These are phyloP conservation scores for Syncephalastrum contaminatum DNA, from an alignment of 371 early-diverging fungal species.

Conservation along the genomic window DNA sequence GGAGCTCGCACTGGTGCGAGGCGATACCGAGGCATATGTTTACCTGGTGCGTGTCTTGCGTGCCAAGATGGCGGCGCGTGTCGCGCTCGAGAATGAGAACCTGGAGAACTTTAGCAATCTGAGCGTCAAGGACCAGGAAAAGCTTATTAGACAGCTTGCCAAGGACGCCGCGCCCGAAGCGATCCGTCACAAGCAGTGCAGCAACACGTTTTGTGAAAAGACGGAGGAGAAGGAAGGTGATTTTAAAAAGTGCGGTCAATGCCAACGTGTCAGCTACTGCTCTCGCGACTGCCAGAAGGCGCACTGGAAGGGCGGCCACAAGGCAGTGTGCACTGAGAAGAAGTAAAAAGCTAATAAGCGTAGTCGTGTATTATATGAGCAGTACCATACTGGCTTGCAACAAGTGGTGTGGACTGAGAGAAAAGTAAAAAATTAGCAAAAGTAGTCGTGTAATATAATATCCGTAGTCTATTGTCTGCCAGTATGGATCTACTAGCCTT, in stretches of 20 bases:
- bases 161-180: conserved; percentile 43
- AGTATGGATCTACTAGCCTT: background rate
- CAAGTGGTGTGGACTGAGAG: too few species aligned
- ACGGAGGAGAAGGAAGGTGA: conserved; percentile 50
- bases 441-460: background rate
- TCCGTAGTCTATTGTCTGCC: background rate
- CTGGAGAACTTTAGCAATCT: conserved; percentile 39
- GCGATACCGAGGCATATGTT: conserved; percentile 49
- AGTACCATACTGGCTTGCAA: background rate
- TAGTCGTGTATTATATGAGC: background rate
- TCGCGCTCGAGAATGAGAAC: conserved; percentile 43
- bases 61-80: conserved; percentile 53
- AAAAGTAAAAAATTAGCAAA: too few species aligned
- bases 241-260: conserved; percentile 59
- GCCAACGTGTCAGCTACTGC: conserved; percentile 56
- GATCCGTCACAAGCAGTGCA: conserved; percentile 38
- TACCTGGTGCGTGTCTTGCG: conserved; percentile 53
- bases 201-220: conserved; percentile 45
- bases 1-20: conserved; percentile 59
- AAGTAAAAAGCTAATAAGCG: background rate
- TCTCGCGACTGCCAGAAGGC: conserved; percentile 61
- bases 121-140: conserved; percentile 37
- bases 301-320: conserved; percentile 64
- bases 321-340: conserved; percentile 39
- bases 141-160: conserved; percentile 41